These are phyloP conservation scores for Physcomitrellopsis africana DNA, from an alignment of 225 moss, liverwort and hornwort genomes.

Conservation along the genomic window DNA sequence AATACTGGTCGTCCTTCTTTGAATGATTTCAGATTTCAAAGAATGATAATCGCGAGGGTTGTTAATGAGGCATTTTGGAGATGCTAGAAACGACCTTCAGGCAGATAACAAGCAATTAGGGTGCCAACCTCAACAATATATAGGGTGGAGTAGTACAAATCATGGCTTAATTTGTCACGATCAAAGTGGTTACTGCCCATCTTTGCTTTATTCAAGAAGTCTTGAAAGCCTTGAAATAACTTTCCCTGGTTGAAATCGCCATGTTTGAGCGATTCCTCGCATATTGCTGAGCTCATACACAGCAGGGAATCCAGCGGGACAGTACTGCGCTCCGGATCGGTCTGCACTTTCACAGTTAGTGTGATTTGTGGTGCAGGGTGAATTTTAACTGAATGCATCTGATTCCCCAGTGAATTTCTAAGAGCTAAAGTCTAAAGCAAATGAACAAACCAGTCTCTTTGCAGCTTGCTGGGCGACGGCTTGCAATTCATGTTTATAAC, in stretches of 20 bases:
- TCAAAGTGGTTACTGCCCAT: constrained; percentile 92
- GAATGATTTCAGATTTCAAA: background rate
- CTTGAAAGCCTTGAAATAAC: constrained; percentile 78
- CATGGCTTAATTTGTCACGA: constrained; percentile 79
- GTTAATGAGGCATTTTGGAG: background rate
- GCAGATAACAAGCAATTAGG: background rate
- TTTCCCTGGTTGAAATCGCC: constrained; percentile 71
- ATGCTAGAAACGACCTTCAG: background rate
- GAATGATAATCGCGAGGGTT: background rate
- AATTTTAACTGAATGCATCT: background rate
- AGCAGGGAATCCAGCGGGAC: constrained; percentile 72
- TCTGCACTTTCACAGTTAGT: constrained; percentile 47
- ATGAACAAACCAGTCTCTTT: constrained; percentile 63
- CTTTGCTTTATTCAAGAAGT: constrained; percentile 77
- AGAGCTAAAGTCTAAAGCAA: background rate
- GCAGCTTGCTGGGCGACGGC: constrained; percentile 65
- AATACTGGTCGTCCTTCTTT: background rate
- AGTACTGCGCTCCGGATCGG: constrained; percentile 68
- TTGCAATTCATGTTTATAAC: constrained; percentile 81
- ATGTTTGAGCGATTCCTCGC: constrained; percentile 58
- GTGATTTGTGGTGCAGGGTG: background rate
- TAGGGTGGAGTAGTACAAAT: constrained; percentile 75
- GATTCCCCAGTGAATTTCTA: background rate
- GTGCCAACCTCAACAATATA: constrained; percentile 62
- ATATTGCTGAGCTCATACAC: constrained; percentile 57